These are phyloP conservation scores for Zygotorulaspora sp. DNA, from an alignment of 805 yeast species.

Conservation along the genomic window DNA sequence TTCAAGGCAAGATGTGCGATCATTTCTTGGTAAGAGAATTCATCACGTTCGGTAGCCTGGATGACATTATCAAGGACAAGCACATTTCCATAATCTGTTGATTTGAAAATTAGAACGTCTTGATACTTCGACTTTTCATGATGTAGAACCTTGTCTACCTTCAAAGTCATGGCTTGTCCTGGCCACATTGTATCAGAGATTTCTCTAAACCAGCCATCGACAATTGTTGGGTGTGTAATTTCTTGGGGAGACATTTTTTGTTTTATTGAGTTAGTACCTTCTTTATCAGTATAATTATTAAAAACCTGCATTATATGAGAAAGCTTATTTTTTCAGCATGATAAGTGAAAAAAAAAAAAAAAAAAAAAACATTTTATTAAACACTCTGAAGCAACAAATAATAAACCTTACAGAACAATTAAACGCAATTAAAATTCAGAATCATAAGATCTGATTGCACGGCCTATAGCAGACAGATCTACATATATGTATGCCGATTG, in stretches of 20 bases:
- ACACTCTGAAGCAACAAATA: too few relatives aligned
- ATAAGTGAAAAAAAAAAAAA: too few relatives aligned
- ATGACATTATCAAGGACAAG: slow-evolving; percentile 91
- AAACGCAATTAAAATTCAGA: too few relatives aligned
- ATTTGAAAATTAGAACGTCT: slow-evolving; percentile 89
- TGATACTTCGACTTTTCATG: slow-evolving; percentile 85
- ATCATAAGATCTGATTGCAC: too few relatives aligned
- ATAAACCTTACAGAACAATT: too few relatives aligned
- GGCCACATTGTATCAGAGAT: slow-evolving; percentile 97
- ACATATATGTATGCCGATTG: too few relatives aligned
- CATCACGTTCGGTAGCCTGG: slow-evolving; percentile 96
- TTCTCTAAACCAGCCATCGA: slow-evolving; percentile 94
- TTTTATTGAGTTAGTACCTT: too few relatives aligned
- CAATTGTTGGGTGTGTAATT: slow-evolving; percentile 42
- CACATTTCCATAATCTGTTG: slow-evolving; percentile 92
- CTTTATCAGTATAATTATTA: too few relatives aligned
- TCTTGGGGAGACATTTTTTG: slow-evolving; percentile 32
- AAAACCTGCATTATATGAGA: too few relatives aligned
- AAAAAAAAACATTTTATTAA: too few relatives aligned
- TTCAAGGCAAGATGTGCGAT: slow-evolving; percentile 88
- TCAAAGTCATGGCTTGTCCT: slow-evolving; percentile 92
- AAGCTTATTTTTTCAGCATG: too few relatives aligned
- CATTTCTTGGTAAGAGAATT: slow-evolving; percentile 97
- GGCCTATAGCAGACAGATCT: too few relatives aligned
- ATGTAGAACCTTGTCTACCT: slow-evolving; percentile 81